Evolutionary conservation across 768 basidiomycete species (phyloP), one percentile per base, ranked within the genome.

Genomic region (Podaxis sp.): DNA sequence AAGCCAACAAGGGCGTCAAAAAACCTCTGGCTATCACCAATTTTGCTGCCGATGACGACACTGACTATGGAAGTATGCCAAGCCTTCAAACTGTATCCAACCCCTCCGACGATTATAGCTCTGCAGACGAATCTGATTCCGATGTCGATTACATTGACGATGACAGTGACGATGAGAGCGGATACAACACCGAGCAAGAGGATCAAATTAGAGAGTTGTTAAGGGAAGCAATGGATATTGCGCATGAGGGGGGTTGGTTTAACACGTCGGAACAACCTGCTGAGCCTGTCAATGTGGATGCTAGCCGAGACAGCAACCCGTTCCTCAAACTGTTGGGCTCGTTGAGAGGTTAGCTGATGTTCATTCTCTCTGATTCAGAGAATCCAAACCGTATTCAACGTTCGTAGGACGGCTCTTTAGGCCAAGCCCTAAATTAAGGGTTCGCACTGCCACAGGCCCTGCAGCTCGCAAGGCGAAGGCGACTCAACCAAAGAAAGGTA

Each of bases 291-390:
- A 71, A 77, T 44, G 33, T 48, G 15, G 71, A 78, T 12, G 84
- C 86, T 24, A 81, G 84, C 57, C 77, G 81, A 57, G 87, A 87
- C 69, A 84, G 80, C 20, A 95, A 94, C 69, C 89, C 91, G 0
- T 93, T 95, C 72, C 72, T 93, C 67, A 92, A 87, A 70, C 73
- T 93, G 41, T 76, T 95, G 65, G 87, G 87, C 38, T 87, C 89
- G 12, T 71, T 94, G 62, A 81, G 87, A 84, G 92, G 91, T 87
- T 59, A 38, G 74, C 65, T 41, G 20, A 46, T 6, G 10, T 17
- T n/a, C 2, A 46, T 46, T 46, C n/a, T 3, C 17, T 20, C 44
- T 20, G 38, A 51, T 49, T 24, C 22, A 40, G 17, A 15, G 36
- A 38, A 36, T 52, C 20, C 56, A 41, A 22, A 38, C 58, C 10